phyloP scores from a whole-genome alignment of 345 rosid genomes.

The Rhodamnia argentea region DNA sequence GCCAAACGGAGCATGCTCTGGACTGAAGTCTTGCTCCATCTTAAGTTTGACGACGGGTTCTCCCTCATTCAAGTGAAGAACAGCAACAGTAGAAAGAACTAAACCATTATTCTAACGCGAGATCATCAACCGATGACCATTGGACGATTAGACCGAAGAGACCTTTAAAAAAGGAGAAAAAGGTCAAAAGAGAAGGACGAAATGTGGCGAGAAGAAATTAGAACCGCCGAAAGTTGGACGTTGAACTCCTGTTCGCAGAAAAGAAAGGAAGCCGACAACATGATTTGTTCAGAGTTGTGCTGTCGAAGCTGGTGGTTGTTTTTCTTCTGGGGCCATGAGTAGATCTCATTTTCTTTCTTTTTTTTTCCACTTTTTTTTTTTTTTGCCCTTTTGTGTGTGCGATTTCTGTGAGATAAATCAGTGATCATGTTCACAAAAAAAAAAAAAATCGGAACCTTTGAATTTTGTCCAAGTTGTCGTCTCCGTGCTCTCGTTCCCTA shows the following conservation, averaged over 20 bases:
- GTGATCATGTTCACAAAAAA: background rate
- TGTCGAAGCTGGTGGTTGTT: background rate
- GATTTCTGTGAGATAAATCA: background rate
- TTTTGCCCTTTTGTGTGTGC: background rate
- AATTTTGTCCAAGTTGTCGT: background rate
- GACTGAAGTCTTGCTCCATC: background rate
- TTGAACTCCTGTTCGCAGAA: background rate
- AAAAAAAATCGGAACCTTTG: background rate
- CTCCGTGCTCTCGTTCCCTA: background rate
- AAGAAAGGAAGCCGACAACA: background rate
- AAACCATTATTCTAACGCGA: background rate
- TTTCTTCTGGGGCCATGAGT: background rate
- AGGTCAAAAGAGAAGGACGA: background rate
- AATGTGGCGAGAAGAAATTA: background rate
- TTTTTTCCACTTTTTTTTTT: background rate
- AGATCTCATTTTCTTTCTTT: background rate
- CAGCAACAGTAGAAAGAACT: background rate
- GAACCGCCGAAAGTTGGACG: background rate
- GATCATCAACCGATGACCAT: background rate
- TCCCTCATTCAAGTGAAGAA: background rate
- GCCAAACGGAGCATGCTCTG: background rate
- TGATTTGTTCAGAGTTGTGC: background rate
- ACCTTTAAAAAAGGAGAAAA: background rate
- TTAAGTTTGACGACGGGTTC: background rate
- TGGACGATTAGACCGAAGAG: background rate